These are phyloP conservation scores for Podila epicladia DNA, from an alignment of 192 early-diverging fungal species.

Conservation along the genomic window DNA sequence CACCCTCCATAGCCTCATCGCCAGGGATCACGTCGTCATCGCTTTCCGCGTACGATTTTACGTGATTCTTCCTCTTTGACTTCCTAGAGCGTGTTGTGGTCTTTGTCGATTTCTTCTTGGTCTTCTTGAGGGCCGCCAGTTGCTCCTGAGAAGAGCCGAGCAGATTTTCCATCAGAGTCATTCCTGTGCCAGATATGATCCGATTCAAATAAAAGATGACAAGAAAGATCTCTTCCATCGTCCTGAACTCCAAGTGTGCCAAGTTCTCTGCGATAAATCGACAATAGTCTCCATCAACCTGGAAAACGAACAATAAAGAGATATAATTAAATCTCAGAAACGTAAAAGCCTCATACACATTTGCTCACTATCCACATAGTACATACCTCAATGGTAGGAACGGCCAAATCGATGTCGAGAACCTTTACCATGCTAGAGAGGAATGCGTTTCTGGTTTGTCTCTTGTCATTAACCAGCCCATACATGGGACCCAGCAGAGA, in stretches of 20 bases:
- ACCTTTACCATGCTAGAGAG: constrained; percentile 71
- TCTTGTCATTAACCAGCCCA: constrained; percentile 69
- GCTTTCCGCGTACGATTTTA: background rate
- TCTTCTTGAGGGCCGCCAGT: background rate
- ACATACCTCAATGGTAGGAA: constrained; percentile 15
- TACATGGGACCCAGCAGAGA: constrained; percentile 77
- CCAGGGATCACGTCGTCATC: background rate
- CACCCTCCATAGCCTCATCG: background rate
- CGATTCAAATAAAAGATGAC: constrained; percentile 80
- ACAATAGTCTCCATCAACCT: constrained; percentile 65
- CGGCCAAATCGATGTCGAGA: constrained; percentile 69
- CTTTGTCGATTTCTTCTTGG: no score
- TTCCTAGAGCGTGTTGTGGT: no score
- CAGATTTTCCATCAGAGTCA: constrained; percentile 40
- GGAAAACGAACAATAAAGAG: constrained; percentile 1
- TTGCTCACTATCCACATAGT: constrained; percentile 9
- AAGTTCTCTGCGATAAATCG: constrained; percentile 89
- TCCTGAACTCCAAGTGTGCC: constrained; percentile 81
- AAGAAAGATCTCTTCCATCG: constrained; percentile 82
- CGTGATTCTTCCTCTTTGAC: no score
- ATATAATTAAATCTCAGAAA: constrained; percentile 16
- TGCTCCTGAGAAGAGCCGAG: background rate
- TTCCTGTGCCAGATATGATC: constrained; percentile 76
- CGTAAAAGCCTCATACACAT: background rate
- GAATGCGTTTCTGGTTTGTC: constrained; percentile 78